A percentile compares a stretch with the other conserved stretches of the same genome.
Evolutionary conservation across 1,139 yeast genomes (phyloP).

Genomic region (Arxiozyma slooffiae): DNA sequence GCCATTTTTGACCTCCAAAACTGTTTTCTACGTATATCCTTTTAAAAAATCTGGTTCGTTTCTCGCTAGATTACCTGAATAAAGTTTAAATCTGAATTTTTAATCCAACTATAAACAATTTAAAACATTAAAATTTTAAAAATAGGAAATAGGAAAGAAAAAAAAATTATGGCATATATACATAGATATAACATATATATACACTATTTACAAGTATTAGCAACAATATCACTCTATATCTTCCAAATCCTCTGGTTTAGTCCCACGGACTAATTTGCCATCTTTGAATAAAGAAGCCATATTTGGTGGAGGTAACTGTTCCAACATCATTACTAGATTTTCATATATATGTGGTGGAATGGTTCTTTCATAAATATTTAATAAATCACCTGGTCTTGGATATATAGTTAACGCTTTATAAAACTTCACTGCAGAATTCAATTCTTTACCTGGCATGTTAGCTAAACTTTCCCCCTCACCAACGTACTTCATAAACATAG

Average conservation of each 20-base stretch:
- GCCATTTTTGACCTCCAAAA: background rate
- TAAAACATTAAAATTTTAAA: too few species aligned
- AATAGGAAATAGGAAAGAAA: background rate
- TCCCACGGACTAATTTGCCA: conserved; percentile 10
- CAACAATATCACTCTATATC: background rate
- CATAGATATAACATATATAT: background rate
- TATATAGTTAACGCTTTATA: conserved; percentile 92
- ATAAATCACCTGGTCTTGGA: conserved; percentile 87
- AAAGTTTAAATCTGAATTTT: too few species aligned
- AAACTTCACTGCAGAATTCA: conserved; percentile 79
- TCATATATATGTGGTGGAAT: conserved; percentile 77
- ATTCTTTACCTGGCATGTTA: conserved; percentile 45
- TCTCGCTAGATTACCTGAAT: background rate
- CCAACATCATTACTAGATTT: conserved; percentile 76
- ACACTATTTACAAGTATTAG: background rate
- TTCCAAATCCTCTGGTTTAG: background rate
- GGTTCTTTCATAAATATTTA: conserved; percentile 80
- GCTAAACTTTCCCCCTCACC: conserved; percentile 73
- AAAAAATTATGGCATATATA: too few species aligned
- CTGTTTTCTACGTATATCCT: too few species aligned
- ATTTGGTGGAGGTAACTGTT: conserved; percentile 77
- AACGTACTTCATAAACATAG: conserved; percentile 72
- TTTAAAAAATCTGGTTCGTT: background rate
- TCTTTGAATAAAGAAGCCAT: conserved; percentile 60
- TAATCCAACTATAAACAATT: background rate